Percentiles rank a stretch among this genome's conserved stretches.
These are phyloP conservation scores for Capillidium rhysosporum DNA, from an alignment of 371 early-diverging fungal species.

Conservation along the genomic window DNA sequence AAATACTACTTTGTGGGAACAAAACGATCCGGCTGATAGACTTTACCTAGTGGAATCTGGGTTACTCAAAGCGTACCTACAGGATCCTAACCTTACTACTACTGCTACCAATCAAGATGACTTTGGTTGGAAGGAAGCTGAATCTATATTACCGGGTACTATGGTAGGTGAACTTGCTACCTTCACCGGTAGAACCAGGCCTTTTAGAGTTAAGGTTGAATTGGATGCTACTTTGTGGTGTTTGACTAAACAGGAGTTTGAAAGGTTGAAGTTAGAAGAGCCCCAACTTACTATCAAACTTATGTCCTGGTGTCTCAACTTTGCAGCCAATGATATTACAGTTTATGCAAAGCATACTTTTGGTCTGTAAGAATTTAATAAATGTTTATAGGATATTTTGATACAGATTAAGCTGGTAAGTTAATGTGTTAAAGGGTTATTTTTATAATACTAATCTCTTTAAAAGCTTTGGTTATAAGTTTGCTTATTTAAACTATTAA, in stretches of 20 bases:
- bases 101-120: too few species aligned
- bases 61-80: conserved; percentile 34
- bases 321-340: conserved; percentile 2
- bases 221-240: neutral
- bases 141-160: conserved; percentile 61
- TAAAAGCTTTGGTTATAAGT: too few species aligned
- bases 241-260: neutral
- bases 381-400: too few species aligned
- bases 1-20: conserved; percentile 37
- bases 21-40: conserved; percentile 34
- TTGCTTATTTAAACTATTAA: too few species aligned
- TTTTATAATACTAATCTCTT: too few species aligned
- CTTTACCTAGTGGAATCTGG: conserved; percentile 63
- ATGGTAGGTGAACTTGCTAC: conserved; percentile 55
- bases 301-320: neutral
- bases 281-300: neutral
- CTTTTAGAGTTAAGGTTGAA: neutral
- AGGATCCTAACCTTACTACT: neutral
- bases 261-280: neutral
- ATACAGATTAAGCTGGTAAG: too few species aligned
- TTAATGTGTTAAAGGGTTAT: too few species aligned
- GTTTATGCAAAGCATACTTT: neutral
- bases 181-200: conserved; percentile 19
- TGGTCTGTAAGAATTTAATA: too few species aligned
- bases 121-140: conserved; percentile 19